Evolutionary conservation across 2,329 filamentous ascomycete species (phyloP), one percentile per base, ranked within the genome.

Genomic region (Paecilomyces niveus): DNA sequence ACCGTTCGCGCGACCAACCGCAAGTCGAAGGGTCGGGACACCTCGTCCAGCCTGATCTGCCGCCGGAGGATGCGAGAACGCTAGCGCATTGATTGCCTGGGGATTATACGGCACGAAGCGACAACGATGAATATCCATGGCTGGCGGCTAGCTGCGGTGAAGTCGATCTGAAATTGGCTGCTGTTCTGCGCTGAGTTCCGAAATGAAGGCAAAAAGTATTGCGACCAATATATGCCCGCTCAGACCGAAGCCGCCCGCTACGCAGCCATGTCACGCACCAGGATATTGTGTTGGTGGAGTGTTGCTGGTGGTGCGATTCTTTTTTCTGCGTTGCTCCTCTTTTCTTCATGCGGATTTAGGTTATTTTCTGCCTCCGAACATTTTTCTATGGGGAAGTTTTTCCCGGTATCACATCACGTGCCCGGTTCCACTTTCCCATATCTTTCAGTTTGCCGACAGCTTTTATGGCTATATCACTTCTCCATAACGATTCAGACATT

Each of bases 51-150:
- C 64, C 63, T 72, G 68, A 65, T 75, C 76, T 72, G 73, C 77
- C 63, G 73, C 78, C 22, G 74, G 81, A 21, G 89, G 81, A 72
- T 96, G 90, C 5, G 94, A 96, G 74, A 99, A 97, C 65, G 93
- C 91, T 71, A 97, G 85, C 63, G 91, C 88, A 77, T 96, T 97
- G 76, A 99, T 97, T 59, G 92, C 88, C 60, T 91, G 91, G 7
- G 91, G 89, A 64, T 92, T 91, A 76, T 90, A 97, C 49, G 90
- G 89, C 66, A 99, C 89, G 78, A 99, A 99, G 71, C 94, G 90
- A 72, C 92, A 96, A 69, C 94, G 90, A 80, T 99, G 94, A 72
- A 99, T 88, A 77, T 97, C 93, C 93, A 97, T 97, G 61, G 52
- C 70, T 59, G 58, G 33, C 33, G 55, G 26, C 21, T 57, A 32